phyloP scores from a whole-genome alignment of 495 filamentous ascomycete species.

The Immersiella caudata region DNA sequence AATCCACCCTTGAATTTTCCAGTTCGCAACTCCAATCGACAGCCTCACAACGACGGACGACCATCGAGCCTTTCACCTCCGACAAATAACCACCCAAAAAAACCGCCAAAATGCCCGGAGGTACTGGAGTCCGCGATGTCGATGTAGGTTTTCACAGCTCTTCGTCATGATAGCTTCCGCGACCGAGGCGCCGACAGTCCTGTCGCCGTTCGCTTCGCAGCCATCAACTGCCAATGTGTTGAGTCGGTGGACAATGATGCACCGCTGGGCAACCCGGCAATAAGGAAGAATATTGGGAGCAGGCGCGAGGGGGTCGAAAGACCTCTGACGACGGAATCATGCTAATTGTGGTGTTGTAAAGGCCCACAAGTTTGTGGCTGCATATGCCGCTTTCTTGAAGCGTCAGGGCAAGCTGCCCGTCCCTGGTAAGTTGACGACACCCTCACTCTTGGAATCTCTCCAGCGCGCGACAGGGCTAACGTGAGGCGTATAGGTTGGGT shows the following conservation, averaged over 20 bases:
- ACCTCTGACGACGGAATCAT: conserved; percentile 63
- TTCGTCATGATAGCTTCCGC: conserved; percentile 31
- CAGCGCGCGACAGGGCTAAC: conserved; percentile 11
- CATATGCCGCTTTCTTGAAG: conserved; percentile 97
- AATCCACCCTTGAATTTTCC: conserved; percentile 28
- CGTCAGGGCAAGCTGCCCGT: conserved; percentile 98
- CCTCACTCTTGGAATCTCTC: conserved; percentile 8
- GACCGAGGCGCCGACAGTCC: conserved; percentile 34
- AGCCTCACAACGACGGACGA: conserved; percentile 30
- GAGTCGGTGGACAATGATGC: conserved; percentile 33
- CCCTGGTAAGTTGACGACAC: conserved; percentile 63
- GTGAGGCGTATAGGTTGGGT: conserved; percentile 72
- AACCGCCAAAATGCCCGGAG: conserved; percentile 76
- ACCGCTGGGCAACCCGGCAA: conserved; percentile 30
- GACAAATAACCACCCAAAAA: conserved; percentile 15
- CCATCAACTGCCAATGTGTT: conserved; percentile 11
- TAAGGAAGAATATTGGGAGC: conserved; percentile 46
- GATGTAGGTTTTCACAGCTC: conserved; percentile 66
- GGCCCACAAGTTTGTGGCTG: conserved; percentile 90
- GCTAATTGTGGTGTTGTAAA: conserved; percentile 52
- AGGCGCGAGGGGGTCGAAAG: conserved; percentile 62
- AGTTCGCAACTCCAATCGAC: conserved; percentile 22
- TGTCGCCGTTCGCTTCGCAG: conserved; percentile 22
- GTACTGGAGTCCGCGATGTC: conserved; percentile 86
- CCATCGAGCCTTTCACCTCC: conserved; percentile 16